These are phyloP conservation scores for Aquilaria sinensis DNA, from an alignment of 345 rosid species.

Conservation along the genomic window DNA sequence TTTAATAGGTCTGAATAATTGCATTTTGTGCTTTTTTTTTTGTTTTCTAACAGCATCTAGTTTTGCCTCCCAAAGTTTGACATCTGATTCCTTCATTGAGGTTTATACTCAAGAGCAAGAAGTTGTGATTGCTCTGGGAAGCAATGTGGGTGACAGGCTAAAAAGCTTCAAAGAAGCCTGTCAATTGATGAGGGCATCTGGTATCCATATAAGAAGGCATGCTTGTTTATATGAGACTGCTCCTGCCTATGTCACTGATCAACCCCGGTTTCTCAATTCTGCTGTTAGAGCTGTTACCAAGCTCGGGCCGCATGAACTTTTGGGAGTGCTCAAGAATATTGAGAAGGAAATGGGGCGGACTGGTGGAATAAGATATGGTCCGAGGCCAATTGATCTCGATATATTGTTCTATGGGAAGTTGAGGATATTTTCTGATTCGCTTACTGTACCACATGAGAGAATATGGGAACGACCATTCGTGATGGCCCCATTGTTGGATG, in stretches of 20 bases:
- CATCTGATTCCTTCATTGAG: constrained; percentile 27
- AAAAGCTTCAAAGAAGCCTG: constrained; percentile 62
- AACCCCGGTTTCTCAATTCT: constrained; percentile 81
- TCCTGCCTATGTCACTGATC: constrained; percentile 86
- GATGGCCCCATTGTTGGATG: constrained; percentile 83
- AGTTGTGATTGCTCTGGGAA: constrained; percentile 84
- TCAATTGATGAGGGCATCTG: constrained; percentile 48
- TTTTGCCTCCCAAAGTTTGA: constrained; percentile 29
- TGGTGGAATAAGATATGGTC: constrained; percentile 70
- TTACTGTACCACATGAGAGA: constrained; percentile 76
- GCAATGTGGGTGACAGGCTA: constrained; percentile 80
- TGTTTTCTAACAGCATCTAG: constrained; percentile 22
- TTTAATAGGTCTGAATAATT: background rate
- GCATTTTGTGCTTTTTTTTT: constrained; percentile 6
- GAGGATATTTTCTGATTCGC: constrained; percentile 48
- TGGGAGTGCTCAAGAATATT: constrained; percentile 62
- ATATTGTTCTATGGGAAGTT: constrained; percentile 79
- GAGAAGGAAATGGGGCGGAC: constrained; percentile 81
- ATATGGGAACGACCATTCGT: constrained; percentile 95
- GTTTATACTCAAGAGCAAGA: constrained; percentile 67
- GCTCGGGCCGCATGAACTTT: constrained; percentile 74
- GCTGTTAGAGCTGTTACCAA: constrained; percentile 79
- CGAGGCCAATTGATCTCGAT: constrained; percentile 87
- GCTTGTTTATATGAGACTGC: constrained; percentile 84
- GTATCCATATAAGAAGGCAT: constrained; percentile 60